Evolutionary conservation across 176 grass and related monocot genomes (phyloP).

Genomic region (Saccharum spontaneum): DNA sequence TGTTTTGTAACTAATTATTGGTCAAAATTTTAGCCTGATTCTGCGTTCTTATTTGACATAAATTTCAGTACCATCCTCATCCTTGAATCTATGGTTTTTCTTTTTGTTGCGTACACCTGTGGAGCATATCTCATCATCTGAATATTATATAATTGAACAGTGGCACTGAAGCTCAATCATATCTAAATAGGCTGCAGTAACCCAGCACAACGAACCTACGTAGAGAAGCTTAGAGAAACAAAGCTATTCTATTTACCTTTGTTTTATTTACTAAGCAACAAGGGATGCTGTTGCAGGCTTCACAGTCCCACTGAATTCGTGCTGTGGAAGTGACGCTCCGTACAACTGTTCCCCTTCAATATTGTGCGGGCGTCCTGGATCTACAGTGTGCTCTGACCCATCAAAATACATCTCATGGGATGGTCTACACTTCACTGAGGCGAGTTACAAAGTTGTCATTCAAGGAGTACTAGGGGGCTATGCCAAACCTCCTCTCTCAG

Average conservation of each 20-base stretch:
- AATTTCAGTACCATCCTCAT: neutral
- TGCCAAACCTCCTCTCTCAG: slow-evolving; percentile 63
- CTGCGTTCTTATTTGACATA: neutral
- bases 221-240: neutral
- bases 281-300: slow-evolving; percentile 55
- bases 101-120: neutral
- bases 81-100: neutral
- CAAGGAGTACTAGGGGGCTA: slow-evolving; percentile 72
- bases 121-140: neutral
- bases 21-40: neutral
- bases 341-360: slow-evolving; percentile 69
- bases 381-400: slow-evolving; percentile 57
- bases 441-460: slow-evolving; percentile 70
- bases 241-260: neutral
- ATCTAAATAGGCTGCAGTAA: neutral
- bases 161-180: neutral
- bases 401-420: slow-evolving; percentile 88
- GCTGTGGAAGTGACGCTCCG: slow-evolving; percentile 68
- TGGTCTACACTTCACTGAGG: slow-evolving; percentile 82
- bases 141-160: neutral
- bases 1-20: neutral
- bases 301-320: slow-evolving; percentile 65
- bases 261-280: slow-evolving; percentile 24
- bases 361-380: slow-evolving; percentile 66
- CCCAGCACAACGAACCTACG: neutral